Percentiles rank a stretch among this genome's conserved stretches.
phyloP scores from a whole-genome alignment of 352 stramenopile genomes.

The Globisporangium takayamanum region DNA sequence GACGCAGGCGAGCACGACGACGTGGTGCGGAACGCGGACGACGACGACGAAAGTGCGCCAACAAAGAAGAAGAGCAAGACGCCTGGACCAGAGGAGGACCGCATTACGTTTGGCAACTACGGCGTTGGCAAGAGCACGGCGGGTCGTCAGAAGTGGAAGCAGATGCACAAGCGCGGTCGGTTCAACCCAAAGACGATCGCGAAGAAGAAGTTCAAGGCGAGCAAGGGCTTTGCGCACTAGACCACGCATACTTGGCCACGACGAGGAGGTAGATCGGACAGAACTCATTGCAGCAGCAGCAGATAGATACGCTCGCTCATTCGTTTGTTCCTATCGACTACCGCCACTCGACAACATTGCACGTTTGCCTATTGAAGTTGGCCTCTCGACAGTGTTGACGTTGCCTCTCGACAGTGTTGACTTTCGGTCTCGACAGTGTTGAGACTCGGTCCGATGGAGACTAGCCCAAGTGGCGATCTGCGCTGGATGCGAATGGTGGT shows the following conservation, averaged over 20 bases:
- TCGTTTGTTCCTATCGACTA: too few species aligned
- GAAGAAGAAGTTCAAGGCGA: constrained; percentile 81
- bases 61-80: constrained; percentile 26
- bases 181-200: constrained; percentile 89
- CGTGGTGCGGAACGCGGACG: constrained; percentile 15
- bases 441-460: neutral
- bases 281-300: neutral
- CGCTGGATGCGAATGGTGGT: constrained; percentile 45
- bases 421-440: constrained; percentile 7
- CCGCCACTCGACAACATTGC: too few species aligned
- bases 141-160: constrained; percentile 93
- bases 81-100: constrained; percentile 61
- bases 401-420: constrained; percentile 8
- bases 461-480: constrained; percentile 21
- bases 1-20: constrained; percentile 41
- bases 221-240: constrained; percentile 59
- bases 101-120: constrained; percentile 86
- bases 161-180: constrained; percentile 84
- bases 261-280: neutral
- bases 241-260: constrained; percentile 11
- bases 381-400: neutral
- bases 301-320: too few species aligned
- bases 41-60: constrained; percentile 26
- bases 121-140: constrained; percentile 90
- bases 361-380: too few species aligned